phyloP scores from a whole-genome alignment of 257 asterid species.

The Primulina huaijiensis region DNA sequence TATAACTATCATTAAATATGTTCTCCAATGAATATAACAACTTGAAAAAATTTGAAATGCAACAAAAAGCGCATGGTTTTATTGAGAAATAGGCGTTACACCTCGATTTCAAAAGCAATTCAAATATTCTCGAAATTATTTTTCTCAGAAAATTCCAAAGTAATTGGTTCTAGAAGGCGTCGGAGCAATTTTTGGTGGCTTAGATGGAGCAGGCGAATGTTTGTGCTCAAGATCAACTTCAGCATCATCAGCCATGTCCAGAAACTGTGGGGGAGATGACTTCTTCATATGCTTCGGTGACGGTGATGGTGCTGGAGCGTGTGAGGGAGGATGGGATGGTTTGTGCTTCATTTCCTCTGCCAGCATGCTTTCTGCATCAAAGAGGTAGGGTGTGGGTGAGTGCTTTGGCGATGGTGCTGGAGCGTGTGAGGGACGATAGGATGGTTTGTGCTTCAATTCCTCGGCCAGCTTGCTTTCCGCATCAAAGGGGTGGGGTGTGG shows the following conservation, averaged over 20 bases:
- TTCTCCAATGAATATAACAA: not conserved
- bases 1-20: too few relatives aligned
- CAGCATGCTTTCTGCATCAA: too few relatives aligned
- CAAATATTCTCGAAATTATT: not conserved
- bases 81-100: not conserved
- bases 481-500: too few relatives aligned
- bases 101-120: not conserved
- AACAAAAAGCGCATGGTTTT: not conserved
- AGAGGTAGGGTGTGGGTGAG: too few relatives aligned
- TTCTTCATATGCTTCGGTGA: not conserved
- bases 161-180: not conserved
- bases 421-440: not conserved
- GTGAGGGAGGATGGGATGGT: not conserved
- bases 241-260: not conserved
- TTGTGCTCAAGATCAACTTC: not conserved
- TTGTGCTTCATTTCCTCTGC: too few relatives aligned
- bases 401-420: not conserved
- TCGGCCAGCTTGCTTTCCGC: too few relatives aligned
- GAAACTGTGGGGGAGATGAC: not conserved
- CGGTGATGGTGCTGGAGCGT: not conserved
- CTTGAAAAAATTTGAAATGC: not conserved
- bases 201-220: not conserved
- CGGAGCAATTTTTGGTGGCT: not conserved
- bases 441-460: too few relatives aligned
- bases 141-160: not conserved